phyloP scores from a whole-genome alignment of 2,329 filamentous ascomycete species.

The Penicillium sp. region DNA sequence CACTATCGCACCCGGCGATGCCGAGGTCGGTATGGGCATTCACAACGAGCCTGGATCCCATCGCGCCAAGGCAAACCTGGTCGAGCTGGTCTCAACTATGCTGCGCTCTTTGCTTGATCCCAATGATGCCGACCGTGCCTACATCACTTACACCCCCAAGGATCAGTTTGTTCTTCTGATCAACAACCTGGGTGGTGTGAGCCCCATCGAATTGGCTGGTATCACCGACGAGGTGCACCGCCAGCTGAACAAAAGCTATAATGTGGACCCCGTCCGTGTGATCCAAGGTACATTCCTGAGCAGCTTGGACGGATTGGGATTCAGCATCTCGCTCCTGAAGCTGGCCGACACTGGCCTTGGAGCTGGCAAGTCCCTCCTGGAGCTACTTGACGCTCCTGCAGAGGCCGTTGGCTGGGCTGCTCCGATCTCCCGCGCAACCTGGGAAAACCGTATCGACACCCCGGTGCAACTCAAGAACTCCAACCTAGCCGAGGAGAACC shows the following conservation, averaged over 20 bases:
- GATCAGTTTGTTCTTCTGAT: conserved; percentile 65
- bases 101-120: conserved; percentile 63
- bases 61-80: conserved; percentile 50
- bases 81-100: conserved; percentile 60
- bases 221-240: conserved; percentile 66
- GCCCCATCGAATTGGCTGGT: conserved; percentile 64
- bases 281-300: conserved; percentile 70
- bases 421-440: conserved; percentile 58
- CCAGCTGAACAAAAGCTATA: conserved; percentile 59
- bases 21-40: conserved; percentile 72
- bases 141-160: conserved; percentile 55
- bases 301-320: conserved; percentile 69
- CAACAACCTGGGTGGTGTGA: conserved; percentile 70
- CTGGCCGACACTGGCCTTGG: conserved; percentile 60
- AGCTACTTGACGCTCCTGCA: conserved; percentile 66
- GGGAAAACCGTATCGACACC: conserved; percentile 51
- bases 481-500: conserved; percentile 45
- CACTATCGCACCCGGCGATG: conserved; percentile 51
- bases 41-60: conserved; percentile 64
- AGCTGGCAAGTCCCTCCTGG: conserved; percentile 56
- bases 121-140: conserved; percentile 64
- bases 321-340: conserved; percentile 67
- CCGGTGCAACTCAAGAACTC: conserved; percentile 43
- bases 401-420: conserved; percentile 68
- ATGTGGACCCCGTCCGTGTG: conserved; percentile 61